Evolutionary conservation across 1,139 yeast genomes (phyloP).

Genomic region (Candida mesenterica): DNA sequence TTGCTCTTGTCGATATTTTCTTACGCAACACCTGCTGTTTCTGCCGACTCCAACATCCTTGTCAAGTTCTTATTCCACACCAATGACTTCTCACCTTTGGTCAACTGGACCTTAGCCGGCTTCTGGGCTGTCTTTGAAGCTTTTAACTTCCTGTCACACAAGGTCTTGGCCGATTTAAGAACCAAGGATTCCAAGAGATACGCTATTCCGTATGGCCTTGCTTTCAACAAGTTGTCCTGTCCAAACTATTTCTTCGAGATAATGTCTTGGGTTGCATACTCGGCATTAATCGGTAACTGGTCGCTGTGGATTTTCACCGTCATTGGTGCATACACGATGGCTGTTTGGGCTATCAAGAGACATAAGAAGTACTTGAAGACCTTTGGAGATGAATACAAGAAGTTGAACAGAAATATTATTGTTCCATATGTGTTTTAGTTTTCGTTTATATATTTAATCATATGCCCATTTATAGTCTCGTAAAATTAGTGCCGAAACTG

Average conservation of each 20-base stretch:
- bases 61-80: slow-evolving; percentile 20
- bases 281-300: slow-evolving; percentile 75
- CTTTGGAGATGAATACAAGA: slow-evolving; percentile 75
- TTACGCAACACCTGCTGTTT: slow-evolving; percentile 57
- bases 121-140: slow-evolving; percentile 67
- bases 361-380: slow-evolving; percentile 65
- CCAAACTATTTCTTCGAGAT: slow-evolving; percentile 93
- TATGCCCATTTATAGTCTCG: background rate
- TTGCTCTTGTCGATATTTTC: slow-evolving; percentile 59
- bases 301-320: slow-evolving; percentile 66
- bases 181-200: slow-evolving; percentile 39
- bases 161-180: slow-evolving; percentile 57
- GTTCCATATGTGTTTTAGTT: slow-evolving; percentile 49
- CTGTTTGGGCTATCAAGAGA: slow-evolving; percentile 73
- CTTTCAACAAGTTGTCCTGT: slow-evolving; percentile 47
- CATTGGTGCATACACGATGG: slow-evolving; percentile 79
- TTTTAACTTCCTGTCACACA: slow-evolving; percentile 72
- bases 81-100: slow-evolving; percentile 25
- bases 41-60: slow-evolving; percentile 5
- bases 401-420: slow-evolving; percentile 60
- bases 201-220: slow-evolving; percentile 47
- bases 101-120: slow-evolving; percentile 32
- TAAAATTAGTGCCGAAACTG: too few species aligned
- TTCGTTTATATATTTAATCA: background rate
- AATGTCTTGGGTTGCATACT: slow-evolving; percentile 67